Evolutionary conservation across 2,329 filamentous ascomycete species (phyloP).

Genomic region (Stemphylium vesicarium): DNA sequence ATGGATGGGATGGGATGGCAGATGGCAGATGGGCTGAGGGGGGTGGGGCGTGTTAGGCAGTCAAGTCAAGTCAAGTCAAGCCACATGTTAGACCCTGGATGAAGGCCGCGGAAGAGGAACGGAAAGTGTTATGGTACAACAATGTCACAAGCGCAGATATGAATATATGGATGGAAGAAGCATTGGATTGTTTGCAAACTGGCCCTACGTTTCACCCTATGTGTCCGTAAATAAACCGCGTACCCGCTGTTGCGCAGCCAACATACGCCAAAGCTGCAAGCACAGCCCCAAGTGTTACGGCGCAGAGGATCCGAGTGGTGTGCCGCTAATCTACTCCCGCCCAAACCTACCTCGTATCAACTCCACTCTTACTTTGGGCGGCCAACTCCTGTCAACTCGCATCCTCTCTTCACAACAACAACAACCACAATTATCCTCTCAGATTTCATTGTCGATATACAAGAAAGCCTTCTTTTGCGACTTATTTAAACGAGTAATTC

Average conservation of each 20-base stretch:
- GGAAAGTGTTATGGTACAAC: neutral
- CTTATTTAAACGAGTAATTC: neutral
- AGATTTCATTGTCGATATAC: neutral
- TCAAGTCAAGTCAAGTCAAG: neutral
- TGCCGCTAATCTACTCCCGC: slow-evolving; percentile 14
- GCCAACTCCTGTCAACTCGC: slow-evolving; percentile 4
- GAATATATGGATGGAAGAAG: no score
- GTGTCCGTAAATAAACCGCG: neutral
- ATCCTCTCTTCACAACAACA: neutral
- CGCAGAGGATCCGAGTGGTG: slow-evolving; percentile 20
- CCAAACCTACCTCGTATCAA: slow-evolving; percentile 12
- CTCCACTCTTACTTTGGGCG: slow-evolving; percentile 8
- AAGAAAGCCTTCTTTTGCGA: neutral
- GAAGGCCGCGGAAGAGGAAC: neutral
- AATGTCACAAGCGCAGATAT: neutral
- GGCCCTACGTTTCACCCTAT: neutral
- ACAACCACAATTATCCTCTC: neutral
- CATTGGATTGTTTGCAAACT: neutral
- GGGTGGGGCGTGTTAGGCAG: neutral
- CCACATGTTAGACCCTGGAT: neutral
- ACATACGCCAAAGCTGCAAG: neutral
- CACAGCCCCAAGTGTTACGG: slow-evolving; percentile 31
- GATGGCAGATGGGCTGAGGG: neutral
- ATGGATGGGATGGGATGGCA: neutral
- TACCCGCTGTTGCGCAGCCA: slow-evolving; percentile 1